phyloP scores from a whole-genome alignment of 352 stramenopile species.

The Albugo laibachii region DNA sequence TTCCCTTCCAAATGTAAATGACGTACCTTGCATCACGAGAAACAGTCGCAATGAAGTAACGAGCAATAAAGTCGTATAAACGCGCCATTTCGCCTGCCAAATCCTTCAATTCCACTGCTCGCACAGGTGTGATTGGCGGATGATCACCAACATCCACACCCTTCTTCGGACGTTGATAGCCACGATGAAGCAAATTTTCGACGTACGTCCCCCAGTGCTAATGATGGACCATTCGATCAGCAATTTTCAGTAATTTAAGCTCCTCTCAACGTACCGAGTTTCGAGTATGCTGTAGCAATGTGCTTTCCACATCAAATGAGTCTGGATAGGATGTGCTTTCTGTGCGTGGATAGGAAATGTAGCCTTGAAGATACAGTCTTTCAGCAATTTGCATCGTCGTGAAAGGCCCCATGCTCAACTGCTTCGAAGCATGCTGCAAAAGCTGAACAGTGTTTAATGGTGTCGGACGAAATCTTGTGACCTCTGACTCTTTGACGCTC shows the following conservation, averaged over 20 bases:
- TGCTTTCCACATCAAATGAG: slow-evolving; percentile 63
- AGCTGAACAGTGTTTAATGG: slow-evolving; percentile 54
- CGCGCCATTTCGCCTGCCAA: slow-evolving; percentile 48
- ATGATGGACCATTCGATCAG: neutral
- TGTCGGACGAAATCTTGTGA: slow-evolving; percentile 12
- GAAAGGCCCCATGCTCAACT: slow-evolving; percentile 48
- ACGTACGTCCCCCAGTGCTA: slow-evolving; percentile 13
- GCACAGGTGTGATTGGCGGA: slow-evolving; percentile 69
- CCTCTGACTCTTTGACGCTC: slow-evolving; percentile 13
- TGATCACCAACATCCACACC: slow-evolving; percentile 30
- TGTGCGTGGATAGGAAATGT: slow-evolving; percentile 76
- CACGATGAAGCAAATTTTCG: slow-evolving; percentile 7
- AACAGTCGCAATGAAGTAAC: slow-evolving; percentile 79
- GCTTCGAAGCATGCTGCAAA: slow-evolving; percentile 50
- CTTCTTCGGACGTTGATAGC: slow-evolving; percentile 13
- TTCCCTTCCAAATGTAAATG: slow-evolving; percentile 24
- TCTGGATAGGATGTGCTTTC: slow-evolving; percentile 71
- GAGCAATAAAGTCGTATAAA: slow-evolving; percentile 72
- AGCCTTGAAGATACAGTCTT: slow-evolving; percentile 67
- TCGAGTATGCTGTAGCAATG: slow-evolving; percentile 33
- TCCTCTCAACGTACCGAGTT: slow-evolving; percentile 12
- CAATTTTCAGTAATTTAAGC: neutral
- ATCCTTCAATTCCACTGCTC: slow-evolving; percentile 20
- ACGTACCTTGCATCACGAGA: slow-evolving; percentile 45
- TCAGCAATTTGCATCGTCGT: slow-evolving; percentile 60